Evolutionary conservation across 2,329 filamentous ascomycete species (phyloP).

Genomic region (Knoxdaviesia proteae): DNA sequence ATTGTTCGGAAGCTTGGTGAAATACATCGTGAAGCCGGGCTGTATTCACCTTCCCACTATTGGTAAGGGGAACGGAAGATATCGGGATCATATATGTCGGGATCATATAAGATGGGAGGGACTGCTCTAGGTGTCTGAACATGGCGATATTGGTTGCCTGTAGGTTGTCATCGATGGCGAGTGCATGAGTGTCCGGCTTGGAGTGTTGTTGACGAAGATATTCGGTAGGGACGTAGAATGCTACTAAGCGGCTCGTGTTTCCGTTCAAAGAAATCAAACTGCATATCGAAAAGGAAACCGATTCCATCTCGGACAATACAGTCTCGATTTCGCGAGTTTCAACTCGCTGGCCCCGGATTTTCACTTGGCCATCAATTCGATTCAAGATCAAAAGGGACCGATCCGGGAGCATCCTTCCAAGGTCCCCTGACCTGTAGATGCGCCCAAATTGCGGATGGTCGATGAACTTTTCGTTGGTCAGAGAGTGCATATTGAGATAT

Average conservation of each 20-base stretch:
- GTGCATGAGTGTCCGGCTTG: too few relatives aligned
- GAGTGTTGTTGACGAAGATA: too few relatives aligned
- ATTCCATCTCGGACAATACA: too few relatives aligned
- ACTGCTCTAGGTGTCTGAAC: slow-evolving; percentile 29
- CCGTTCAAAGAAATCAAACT: too few relatives aligned
- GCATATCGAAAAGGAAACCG: too few relatives aligned
- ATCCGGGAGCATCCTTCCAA: slow-evolving; percentile 59
- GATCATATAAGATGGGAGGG: slow-evolving; percentile 58
- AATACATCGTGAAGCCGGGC: too few relatives aligned
- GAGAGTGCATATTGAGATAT: slow-evolving; percentile 44
- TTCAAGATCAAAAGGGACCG: slow-evolving; percentile 55
- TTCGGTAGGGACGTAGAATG: too few relatives aligned
- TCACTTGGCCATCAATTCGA: slow-evolving; percentile 60
- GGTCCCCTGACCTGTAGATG: slow-evolving; percentile 66
- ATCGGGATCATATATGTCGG: slow-evolving; percentile 56
- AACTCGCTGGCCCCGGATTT: slow-evolving; percentile 60
- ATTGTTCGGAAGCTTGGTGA: too few relatives aligned
- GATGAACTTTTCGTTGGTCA: slow-evolving; percentile 48
- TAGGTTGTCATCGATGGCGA: too few relatives aligned
- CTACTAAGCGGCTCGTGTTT: too few relatives aligned
- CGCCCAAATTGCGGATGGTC: slow-evolving; percentile 46
- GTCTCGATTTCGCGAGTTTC: slow-evolving; percentile 56
- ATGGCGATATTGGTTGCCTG: slow-evolving; percentile 12
- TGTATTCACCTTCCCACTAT: slow-evolving; percentile 52
- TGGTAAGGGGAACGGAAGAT: slow-evolving; percentile 45